Evolutionary conservation across 2,329 filamentous ascomycete genomes (phyloP).

Genomic region (Scedosporium apiospermum): DNA sequence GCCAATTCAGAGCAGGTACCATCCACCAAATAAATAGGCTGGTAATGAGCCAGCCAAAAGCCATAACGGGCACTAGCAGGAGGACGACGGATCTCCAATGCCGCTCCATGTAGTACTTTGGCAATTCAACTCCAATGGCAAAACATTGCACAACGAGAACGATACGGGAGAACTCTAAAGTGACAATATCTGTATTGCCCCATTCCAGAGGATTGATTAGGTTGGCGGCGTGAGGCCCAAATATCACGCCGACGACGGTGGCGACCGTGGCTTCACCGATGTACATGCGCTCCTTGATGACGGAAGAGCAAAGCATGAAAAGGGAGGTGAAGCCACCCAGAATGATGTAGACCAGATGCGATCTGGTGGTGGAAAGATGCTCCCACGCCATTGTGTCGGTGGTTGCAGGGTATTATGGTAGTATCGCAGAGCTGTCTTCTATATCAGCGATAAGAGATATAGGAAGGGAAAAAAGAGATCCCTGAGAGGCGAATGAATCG

Average conservation of each 20-base stretch:
- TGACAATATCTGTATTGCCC: conserved; percentile 80
- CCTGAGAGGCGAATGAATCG: neutral
- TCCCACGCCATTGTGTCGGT: conserved; percentile 63
- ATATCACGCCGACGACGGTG: conserved; percentile 79
- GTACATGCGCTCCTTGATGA: conserved; percentile 97
- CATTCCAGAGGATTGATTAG: conserved; percentile 67
- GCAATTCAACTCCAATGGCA: conserved; percentile 82
- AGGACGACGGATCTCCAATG: conserved; percentile 92
- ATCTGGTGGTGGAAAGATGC: conserved; percentile 77
- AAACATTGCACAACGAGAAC: conserved; percentile 90
- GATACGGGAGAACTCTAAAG: conserved; percentile 80
- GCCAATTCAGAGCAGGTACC: conserved; percentile 68
- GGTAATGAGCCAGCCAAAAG: conserved; percentile 85
- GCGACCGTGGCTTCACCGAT: conserved; percentile 97
- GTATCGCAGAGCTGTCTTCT: neutral
- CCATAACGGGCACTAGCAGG: conserved; percentile 92
- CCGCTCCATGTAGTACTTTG: conserved; percentile 92
- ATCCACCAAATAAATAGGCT: conserved; percentile 95
- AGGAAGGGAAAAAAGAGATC: neutral
- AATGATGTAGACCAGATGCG: conserved; percentile 97
- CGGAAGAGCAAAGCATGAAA: conserved; percentile 96
- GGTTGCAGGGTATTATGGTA: neutral
- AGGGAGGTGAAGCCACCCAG: conserved; percentile 93
- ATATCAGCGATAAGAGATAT: neutral
- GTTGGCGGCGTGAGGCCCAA: conserved; percentile 75